Evolutionary conservation across 306 rosid species (phyloP), one percentile per base, ranked within the genome.

Genomic region (Glycine latifolia): DNA sequence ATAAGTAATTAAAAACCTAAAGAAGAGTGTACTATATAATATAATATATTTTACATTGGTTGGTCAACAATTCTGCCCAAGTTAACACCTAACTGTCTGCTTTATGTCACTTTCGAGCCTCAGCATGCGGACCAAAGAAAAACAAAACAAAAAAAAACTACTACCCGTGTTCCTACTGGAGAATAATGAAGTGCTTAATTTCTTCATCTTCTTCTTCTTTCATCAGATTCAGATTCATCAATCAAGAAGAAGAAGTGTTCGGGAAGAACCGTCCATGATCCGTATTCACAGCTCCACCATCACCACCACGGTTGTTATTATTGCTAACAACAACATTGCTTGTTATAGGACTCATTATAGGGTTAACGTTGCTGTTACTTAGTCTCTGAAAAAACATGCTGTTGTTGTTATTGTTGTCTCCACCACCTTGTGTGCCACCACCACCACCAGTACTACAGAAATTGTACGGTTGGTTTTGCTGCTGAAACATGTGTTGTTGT

Each of bases 51-150:
- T 61, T 83, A 88, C 88, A 88, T 17, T 71, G 82, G 90, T 85
- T 76, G 87, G 94, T 89, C 92, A 92, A 90, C 86, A 92, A 82
- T 87, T 85, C 80, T 66, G 85, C 84, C 87, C 78, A 80, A 66
- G 95, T 91, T 84, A 88, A 87, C 86, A 86, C 94, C 95, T 86
- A 92, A 90, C 85, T 81, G 56, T 71, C 73, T 79, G 85, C 91
- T 85, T 90, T 85, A 81, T 68, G 90, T 87, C 93, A 68, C 84
- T 67, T 46, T 87, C 90, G 80, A 90, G 63, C 71, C 68, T 85
- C 90, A 83, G 53, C 79, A 77, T 61, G 49, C 77, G 79, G 66
- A 82, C 79, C 88, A 85, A 69, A 74, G 31, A 83, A 5, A 67
- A 7, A 46, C 2, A 46, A 44, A 44, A 8, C 7, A 46, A 4